Evolutionary conservation across 306 rosid genomes (phyloP), one percentile per base, ranked within the genome.

Genomic region (Cicer pinnatifidum): DNA sequence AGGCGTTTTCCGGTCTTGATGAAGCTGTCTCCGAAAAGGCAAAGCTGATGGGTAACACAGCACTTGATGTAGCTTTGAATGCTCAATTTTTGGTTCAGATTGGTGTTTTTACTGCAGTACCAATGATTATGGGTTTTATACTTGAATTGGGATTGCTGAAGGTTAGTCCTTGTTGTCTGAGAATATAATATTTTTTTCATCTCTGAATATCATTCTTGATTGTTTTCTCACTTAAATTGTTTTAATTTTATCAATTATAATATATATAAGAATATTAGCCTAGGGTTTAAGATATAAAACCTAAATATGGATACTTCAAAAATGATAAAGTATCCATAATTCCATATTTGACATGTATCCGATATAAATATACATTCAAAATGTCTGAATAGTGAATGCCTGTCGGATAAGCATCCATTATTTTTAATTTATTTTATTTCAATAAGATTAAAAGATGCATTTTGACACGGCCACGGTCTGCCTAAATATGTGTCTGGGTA

Each of bases 61-160:
- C 99, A 72, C 82, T 91, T 67, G 74, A 90, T 85, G 90, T 96
- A 6, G 99, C 88, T 84, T 64, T 94, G 77, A 94, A 94, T 91
- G 90, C 99, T 72, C 99, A 91, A 69, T 94, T 94, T 85, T 81
- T 94, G 88, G 92, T 94, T 20, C 99, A 94, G 88, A 94, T 94
- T 83, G 96, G 99, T 58, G 84, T 94, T 76, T 94, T 94, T 70
- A 91, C 99, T 33, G 99, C 97, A 60, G 86, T 91, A 37, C 97
- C 99, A 23, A 91, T 94, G 99, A 62, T 94, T 65, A 84, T 94
- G 84, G 97, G 99, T 48, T 94, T 94, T 83, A 90, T 94, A 73
- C 97, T 94, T 74, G 97, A 94, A 82, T n/a, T 73, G 66, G 99
- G 99, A 77, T 77, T 91, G 84, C 84, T 94, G 78, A 79, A 94